Evolutionary conservation across 2,329 filamentous ascomycete species (phyloP).

Genomic region (Aureobasidium vineae): DNA sequence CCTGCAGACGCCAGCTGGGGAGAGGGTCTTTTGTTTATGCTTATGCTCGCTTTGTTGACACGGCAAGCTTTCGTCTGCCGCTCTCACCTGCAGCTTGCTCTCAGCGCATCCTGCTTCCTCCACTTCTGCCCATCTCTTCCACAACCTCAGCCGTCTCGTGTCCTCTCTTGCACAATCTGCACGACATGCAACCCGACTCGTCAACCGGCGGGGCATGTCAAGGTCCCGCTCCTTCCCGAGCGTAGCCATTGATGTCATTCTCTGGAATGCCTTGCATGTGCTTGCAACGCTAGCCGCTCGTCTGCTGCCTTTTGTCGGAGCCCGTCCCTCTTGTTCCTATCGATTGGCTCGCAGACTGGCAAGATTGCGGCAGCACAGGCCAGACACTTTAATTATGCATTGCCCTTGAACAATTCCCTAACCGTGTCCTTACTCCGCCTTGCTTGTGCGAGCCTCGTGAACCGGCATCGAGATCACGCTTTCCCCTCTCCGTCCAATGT

Average conservation of each 20-base stretch:
- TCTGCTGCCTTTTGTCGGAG: conserved; percentile 7
- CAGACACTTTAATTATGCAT: conserved; percentile 25
- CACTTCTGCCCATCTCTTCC: conserved; percentile 5
- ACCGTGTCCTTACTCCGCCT: conserved; percentile 18
- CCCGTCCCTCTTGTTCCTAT: conserved; percentile 15
- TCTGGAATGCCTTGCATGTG: conserved; percentile 25
- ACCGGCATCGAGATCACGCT: conserved; percentile 21
- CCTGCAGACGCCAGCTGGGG: conserved; percentile 1
- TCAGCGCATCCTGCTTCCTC: background rate
- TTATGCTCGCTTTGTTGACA: conserved; percentile 20
- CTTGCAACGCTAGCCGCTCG: conserved; percentile 21
- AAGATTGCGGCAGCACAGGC: conserved; percentile 22
- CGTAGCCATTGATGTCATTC: conserved; percentile 25
- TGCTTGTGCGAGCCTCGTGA: conserved; percentile 25
- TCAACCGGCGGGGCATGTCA: conserved; percentile 26
- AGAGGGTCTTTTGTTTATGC: conserved; percentile 22
- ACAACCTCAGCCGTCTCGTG: conserved; percentile 7
- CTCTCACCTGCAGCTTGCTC: conserved; percentile 17
- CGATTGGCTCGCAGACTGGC: conserved; percentile 21
- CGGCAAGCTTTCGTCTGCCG: conserved; percentile 7
- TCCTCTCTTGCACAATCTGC: conserved; percentile 24
- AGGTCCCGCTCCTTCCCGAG: conserved; percentile 21
- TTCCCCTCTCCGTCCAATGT: background rate
- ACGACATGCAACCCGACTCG: conserved; percentile 21
- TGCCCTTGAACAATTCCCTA: conserved; percentile 19